Conservation (phyloP, 371 early-diverging fungal species). For the Thermomucor indicae-seudaticae region DNA sequence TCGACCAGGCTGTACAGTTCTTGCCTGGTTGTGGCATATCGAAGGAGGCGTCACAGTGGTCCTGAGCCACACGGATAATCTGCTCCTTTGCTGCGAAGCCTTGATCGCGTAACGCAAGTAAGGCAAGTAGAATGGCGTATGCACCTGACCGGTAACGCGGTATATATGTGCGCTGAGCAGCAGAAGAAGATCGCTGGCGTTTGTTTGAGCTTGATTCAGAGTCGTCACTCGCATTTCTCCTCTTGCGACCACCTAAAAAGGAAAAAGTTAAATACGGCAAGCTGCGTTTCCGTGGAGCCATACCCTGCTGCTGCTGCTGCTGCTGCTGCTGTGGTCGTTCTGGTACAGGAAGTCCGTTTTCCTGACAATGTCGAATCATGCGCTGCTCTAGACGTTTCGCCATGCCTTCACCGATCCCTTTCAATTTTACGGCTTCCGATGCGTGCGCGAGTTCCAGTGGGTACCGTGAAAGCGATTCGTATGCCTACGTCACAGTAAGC, state of each 20-base stretch:
- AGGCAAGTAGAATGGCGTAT: conserved; percentile 82
- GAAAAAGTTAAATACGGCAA: too few species aligned
- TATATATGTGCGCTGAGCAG: conserved; percentile 53
- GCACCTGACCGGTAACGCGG: conserved; percentile 80
- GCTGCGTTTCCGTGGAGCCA: too few species aligned
- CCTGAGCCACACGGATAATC: conserved; percentile 58
- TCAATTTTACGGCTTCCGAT: conserved; percentile 45
- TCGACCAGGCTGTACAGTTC: conserved; percentile 73
- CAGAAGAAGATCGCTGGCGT: conserved; percentile 24
- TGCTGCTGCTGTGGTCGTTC: conserved; percentile 4
- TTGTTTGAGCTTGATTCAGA: conserved; percentile 3
- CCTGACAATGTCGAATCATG: conserved; percentile 50
- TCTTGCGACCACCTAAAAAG: background rate
- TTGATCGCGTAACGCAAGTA: conserved; percentile 44
- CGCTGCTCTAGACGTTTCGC: conserved; percentile 55
- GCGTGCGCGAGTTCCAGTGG: conserved; percentile 52
- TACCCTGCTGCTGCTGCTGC: too few species aligned
- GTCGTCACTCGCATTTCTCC: background rate
- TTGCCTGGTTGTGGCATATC: conserved; percentile 52
- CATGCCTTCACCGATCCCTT: conserved; percentile 62
- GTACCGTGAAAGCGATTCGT: conserved; percentile 57
- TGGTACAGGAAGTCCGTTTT: conserved; percentile 51
- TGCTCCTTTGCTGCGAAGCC: conserved; percentile 46
- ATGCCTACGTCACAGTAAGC: conserved; percentile 58
- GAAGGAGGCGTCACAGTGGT: conserved; percentile 63